Percentiles rank a stretch among this genome's conserved stretches.
phyloP scores from a whole-genome alignment of 768 basidiomycete genomes.

The Suillus placidus region DNA sequence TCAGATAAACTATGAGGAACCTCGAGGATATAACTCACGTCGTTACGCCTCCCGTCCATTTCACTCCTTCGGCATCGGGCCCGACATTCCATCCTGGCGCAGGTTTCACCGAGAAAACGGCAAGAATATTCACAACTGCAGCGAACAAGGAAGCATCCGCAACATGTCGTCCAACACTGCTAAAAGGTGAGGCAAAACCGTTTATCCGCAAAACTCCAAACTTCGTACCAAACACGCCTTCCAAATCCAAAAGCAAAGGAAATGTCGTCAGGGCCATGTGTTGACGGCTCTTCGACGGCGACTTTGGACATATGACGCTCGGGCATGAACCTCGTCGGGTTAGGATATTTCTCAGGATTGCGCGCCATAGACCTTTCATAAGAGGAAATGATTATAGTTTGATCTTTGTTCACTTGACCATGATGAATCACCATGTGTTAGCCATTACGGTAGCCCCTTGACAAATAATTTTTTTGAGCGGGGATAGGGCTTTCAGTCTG shows the following conservation, averaged over 20 bases:
- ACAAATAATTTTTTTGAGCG: neutral
- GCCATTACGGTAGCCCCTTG: conserved; percentile 24
- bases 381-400: neutral
- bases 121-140: conserved; percentile 25
- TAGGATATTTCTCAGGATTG: conserved; percentile 40
- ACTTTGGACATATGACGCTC: conserved; percentile 33
- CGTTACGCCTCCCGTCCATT: conserved; percentile 24
- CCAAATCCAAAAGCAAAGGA: conserved; percentile 42
- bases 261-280: conserved; percentile 12
- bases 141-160: conserved; percentile 42
- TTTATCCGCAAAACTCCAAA: neutral
- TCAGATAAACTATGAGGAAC: neutral
- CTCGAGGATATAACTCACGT: conserved; percentile 20
- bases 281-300: neutral
- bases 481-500: neutral
- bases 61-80: conserved; percentile 22
- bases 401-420: neutral
- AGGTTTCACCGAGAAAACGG: conserved; percentile 20
- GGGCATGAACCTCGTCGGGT: conserved; percentile 42
- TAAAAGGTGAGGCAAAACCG: neutral
- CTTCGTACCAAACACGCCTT: conserved; percentile 36
- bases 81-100: conserved; percentile 21
- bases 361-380: conserved; percentile 36
- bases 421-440: conserved; percentile 22
- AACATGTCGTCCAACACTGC: conserved; percentile 46